phyloP scores from a whole-genome alignment of 441 rosid genomes.

The Erysimum cheiri region DNA sequence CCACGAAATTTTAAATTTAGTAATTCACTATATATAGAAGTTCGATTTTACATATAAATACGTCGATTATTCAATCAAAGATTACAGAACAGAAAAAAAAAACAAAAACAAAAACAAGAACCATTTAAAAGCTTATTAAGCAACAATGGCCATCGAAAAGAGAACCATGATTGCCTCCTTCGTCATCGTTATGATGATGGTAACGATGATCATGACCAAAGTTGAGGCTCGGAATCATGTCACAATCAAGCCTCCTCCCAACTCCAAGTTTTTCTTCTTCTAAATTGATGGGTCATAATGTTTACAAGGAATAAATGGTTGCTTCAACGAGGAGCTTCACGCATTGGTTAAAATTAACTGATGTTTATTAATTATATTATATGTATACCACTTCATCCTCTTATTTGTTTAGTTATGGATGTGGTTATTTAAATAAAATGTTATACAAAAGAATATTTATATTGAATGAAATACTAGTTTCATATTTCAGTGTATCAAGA shows the following conservation, averaged over 20 bases:
- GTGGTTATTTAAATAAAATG: constrained; percentile 25
- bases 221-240: constrained; percentile 41
- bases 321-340: constrained; percentile 35
- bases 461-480: constrained; percentile 28
- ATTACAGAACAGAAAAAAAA: not conserved
- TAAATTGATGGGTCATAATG: constrained; percentile 35
- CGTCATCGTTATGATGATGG: constrained; percentile 38
- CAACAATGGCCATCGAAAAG: constrained; percentile 42
- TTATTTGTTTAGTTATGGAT: constrained; percentile 36
- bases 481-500: constrained; percentile 16
- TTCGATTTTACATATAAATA: constrained; percentile 29
- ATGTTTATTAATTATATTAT: not conserved
- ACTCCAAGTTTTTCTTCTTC: not conserved
- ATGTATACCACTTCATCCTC: constrained; percentile 17
- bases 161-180: constrained; percentile 39
- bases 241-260: constrained; percentile 35
- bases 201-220: constrained; percentile 33
- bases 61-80: not conserved
- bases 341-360: constrained; percentile 1
- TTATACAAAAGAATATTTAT: constrained; percentile 5
- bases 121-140: constrained; percentile 33
- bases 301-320: constrained; percentile 41
- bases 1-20: constrained; percentile 18
- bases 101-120: constrained; percentile 14
- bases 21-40: constrained; percentile 26